A percentile compares a stretch with the other conserved stretches of the same genome.
Evolutionary conservation across 148 eudicot genomes (phyloP).

Genomic region (Mesembryanthemum crystallinum): DNA sequence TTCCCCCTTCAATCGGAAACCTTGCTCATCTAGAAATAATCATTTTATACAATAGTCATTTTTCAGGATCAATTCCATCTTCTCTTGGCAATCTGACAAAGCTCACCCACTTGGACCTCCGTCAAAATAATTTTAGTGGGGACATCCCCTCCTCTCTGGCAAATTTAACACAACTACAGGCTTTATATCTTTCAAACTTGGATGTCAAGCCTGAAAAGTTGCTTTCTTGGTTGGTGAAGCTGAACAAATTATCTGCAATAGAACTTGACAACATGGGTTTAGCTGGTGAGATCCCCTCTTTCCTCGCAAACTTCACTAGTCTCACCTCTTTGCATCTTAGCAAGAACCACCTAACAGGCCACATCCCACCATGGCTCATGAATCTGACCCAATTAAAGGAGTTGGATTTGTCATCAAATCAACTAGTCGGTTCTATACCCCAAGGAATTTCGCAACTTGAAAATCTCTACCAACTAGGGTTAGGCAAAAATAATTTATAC

Average conservation of each 20-base stretch:
- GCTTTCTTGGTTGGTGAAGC: conserved; percentile 17
- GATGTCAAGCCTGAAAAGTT: neutral
- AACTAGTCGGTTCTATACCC: conserved; percentile 24
- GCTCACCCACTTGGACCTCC: conserved; percentile 12
- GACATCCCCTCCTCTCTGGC: conserved; percentile 17
- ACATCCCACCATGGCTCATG: conserved; percentile 23
- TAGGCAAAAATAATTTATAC: neutral
- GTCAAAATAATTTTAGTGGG: conserved; percentile 9
- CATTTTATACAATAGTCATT: neutral
- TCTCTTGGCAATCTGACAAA: conserved; percentile 25
- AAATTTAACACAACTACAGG: conserved; percentile 18
- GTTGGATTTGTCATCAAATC: conserved; percentile 10
- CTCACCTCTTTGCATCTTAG: conserved; percentile 5
- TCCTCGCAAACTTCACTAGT: conserved; percentile 11
- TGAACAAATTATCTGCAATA: conserved; percentile 4
- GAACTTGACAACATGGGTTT: neutral
- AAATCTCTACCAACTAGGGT: neutral
- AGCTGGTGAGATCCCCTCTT: neutral
- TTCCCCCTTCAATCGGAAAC: conserved; percentile 34
- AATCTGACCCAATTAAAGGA: conserved; percentile 15
- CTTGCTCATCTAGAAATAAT: neutral
- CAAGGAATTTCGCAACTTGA: conserved; percentile 12
- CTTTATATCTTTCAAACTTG: conserved; percentile 1
- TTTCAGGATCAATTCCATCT: conserved; percentile 20
- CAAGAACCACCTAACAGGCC: conserved; percentile 18